Evolutionary conservation across 2,329 filamentous ascomycete genomes (phyloP), one percentile per base, ranked within the genome.

Genomic region (Cryphonectria nitschkei): DNA sequence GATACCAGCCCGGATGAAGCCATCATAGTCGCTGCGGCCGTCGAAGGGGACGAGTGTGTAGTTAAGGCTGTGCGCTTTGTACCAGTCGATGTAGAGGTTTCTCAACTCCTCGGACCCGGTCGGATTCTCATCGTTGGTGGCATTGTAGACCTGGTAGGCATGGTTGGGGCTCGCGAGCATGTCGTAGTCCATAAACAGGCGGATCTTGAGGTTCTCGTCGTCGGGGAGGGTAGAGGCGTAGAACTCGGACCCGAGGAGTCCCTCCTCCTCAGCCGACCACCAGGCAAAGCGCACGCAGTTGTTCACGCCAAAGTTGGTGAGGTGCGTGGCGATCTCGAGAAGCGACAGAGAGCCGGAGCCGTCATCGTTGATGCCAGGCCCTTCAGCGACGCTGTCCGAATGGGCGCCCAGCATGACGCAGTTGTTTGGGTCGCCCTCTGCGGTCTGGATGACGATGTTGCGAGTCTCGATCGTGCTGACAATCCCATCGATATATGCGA

Each of bases 1-100:
- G 58, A 95, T 93, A 3, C 90, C 90, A 69, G 88, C 85, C 50
- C 88, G 85, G 76, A 94, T 91, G 82, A 95, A 95, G 1, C 89
- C 90, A 66, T 90, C 91, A 76, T 95, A 95, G 80, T 96, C 93
- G 73, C 90, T 93, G 71, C 93, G 89, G 8, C 93, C 93, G 75
- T 94, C 91, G 74, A 96, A 95, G 2, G 89, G 87, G 39, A 92
- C 92, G 70, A 92, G 88, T 0, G 89, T 92, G 78, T 90, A 90
- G 79, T 90, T 89, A 70, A 90, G 84, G 1, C 85, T 89, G 32
- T 90, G 84, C 1, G 83, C 80, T 72, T 84, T 80, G 81, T 91
- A 94, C 85, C 88, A 94, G 65, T 89, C 83, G 29, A 90, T 82
- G 78, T 93, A 94, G 50, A 93, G 82, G 72, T 90, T 82, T 71